Evolutionary conservation across 768 basidiomycete species (phyloP).

Genomic region (Lactarius akahatsu): DNA sequence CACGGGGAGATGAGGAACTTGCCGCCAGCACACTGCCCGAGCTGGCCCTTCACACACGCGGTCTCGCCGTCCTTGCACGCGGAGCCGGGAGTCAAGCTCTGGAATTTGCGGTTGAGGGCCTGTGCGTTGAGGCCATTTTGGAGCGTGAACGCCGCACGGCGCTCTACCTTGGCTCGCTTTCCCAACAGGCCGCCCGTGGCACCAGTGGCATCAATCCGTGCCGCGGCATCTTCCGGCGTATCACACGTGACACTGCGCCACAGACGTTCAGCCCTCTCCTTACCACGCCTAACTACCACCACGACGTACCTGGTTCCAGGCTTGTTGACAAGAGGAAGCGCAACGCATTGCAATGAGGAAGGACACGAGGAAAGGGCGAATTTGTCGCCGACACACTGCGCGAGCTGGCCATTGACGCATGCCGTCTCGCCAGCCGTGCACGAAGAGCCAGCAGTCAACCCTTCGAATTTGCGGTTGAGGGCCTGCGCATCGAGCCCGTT

Average conservation of each 20-base stretch:
- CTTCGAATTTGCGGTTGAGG: slow-evolving; percentile 30
- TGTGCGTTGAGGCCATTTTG: slow-evolving; percentile 33
- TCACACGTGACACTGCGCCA: slow-evolving; percentile 33
- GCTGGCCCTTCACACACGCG: slow-evolving; percentile 21
- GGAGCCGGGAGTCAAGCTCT: slow-evolving; percentile 32
- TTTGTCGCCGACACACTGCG: slow-evolving; percentile 30
- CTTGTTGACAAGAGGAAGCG: slow-evolving; percentile 36
- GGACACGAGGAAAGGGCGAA: slow-evolving; percentile 29
- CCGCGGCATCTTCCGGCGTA: slow-evolving; percentile 30
- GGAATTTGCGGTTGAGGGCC: slow-evolving; percentile 31
- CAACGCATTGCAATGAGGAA: slow-evolving; percentile 30
- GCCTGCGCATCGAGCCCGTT: slow-evolving; percentile 33
- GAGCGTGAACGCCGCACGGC: slow-evolving; percentile 28
- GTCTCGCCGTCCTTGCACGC: slow-evolving; percentile 38
- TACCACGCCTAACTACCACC: not conserved
- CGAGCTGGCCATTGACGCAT: slow-evolving; percentile 27
- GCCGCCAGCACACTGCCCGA: slow-evolving; percentile 31
- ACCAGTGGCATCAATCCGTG: slow-evolving; percentile 32
- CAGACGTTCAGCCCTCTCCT: not conserved
- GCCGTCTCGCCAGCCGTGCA: slow-evolving; percentile 38
- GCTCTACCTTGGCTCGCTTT: not conserved
- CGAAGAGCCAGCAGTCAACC: slow-evolving; percentile 32
- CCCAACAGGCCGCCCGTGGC: slow-evolving; percentile 31
- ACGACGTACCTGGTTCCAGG: slow-evolving; percentile 34
- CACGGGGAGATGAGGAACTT: slow-evolving; percentile 29